These are phyloP conservation scores for Fraxinus xanthoxyloides DNA, from an alignment of 305 asterid genomes.

Conservation along the genomic window DNA sequence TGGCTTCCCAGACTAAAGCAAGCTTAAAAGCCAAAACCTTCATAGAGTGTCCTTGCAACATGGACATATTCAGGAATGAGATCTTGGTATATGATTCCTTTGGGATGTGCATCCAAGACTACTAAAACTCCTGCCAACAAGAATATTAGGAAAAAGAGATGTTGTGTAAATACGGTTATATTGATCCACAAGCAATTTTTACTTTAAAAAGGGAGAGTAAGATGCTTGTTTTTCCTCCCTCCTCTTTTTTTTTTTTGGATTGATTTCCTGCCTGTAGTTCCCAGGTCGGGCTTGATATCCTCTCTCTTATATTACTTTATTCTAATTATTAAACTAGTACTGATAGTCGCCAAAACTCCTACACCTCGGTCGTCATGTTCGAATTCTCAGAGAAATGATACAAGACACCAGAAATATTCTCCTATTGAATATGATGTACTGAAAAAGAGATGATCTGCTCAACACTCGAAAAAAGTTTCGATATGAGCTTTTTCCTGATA, in stretches of 20 bases:
- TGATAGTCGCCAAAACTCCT: background rate
- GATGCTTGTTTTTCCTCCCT: background rate
- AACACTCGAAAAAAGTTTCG: background rate
- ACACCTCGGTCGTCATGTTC: background rate
- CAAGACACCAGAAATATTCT: background rate
- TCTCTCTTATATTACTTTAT: background rate
- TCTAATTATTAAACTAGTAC: background rate
- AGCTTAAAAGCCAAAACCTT: slow-evolving; percentile 43
- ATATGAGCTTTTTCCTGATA: background rate
- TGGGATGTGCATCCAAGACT: slow-evolving; percentile 81
- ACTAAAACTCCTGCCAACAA: slow-evolving; percentile 73
- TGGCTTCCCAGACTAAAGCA: slow-evolving; percentile 1
- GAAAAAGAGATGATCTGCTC: background rate
- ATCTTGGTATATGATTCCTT: slow-evolving; percentile 73
- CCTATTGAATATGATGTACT: background rate
- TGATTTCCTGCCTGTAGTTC: background rate
- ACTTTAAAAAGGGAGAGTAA: background rate
- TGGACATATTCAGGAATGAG: slow-evolving; percentile 69
- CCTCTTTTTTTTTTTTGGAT: background rate
- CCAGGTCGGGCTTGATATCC: background rate
- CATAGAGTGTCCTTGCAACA: slow-evolving; percentile 74
- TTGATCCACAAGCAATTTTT: background rate
- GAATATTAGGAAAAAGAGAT: background rate
- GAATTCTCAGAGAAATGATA: background rate
- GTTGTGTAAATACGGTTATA: background rate